Conservation (phyloP, 73 alveolate species). For the Halteria grandinella region DNA sequence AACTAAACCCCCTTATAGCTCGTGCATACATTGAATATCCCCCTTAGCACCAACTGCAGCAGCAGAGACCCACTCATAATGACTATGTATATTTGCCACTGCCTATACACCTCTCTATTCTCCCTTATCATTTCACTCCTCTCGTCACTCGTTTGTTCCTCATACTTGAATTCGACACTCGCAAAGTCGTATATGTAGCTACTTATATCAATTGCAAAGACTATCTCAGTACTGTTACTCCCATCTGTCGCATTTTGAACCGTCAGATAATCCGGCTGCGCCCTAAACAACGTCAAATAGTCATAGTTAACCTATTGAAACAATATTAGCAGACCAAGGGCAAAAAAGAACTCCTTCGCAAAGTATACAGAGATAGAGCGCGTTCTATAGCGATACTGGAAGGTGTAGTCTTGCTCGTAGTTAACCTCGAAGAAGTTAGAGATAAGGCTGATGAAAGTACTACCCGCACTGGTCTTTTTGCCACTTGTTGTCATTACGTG, state of each 20-base stretch:
- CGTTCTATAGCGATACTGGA: slow-evolving; percentile 46
- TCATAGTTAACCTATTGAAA: slow-evolving; percentile 42
- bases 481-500: slow-evolving; percentile 40
- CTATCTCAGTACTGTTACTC: not conserved
- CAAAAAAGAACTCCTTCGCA: slow-evolving; percentile 47
- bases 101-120: not conserved
- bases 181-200: slow-evolving; percentile 24
- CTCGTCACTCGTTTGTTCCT: slow-evolving; percentile 17
- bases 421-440: slow-evolving; percentile 41
- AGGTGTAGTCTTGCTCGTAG: slow-evolving; percentile 42
- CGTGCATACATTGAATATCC: slow-evolving; percentile 23
- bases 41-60: not conserved
- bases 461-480: slow-evolving; percentile 33
- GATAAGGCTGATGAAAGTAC: slow-evolving; percentile 20
- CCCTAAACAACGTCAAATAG: slow-evolving; percentile 28
- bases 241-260: not conserved
- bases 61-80: slow-evolving; percentile 20
- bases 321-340: slow-evolving; percentile 4
- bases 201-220: slow-evolving; percentile 6
- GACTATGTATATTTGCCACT: slow-evolving; percentile 3
- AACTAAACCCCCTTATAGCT: not conserved
- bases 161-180: slow-evolving; percentile 1
- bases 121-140: not conserved
- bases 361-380: slow-evolving; percentile 37
- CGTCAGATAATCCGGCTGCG: not conserved